These are phyloP conservation scores for Fusarium concolor DNA, from an alignment of 2,329 filamentous ascomycete species.

Conservation along the genomic window DNA sequence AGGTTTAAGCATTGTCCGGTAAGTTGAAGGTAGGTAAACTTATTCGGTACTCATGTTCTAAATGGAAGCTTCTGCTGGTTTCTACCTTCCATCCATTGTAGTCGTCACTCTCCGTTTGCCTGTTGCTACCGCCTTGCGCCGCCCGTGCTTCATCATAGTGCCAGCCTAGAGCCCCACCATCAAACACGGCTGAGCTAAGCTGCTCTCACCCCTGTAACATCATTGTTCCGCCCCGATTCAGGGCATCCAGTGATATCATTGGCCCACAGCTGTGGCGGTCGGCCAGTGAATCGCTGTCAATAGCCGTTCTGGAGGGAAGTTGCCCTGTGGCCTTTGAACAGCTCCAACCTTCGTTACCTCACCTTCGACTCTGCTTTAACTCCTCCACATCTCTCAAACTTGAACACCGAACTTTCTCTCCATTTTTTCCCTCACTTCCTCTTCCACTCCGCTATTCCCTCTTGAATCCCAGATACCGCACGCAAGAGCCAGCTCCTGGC, in stretches of 20 bases:
- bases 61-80: constrained; percentile 41
- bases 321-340: constrained; percentile 47
- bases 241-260: constrained; percentile 51
- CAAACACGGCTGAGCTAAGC: constrained; percentile 45
- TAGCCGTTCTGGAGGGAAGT: constrained; percentile 43
- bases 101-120: constrained; percentile 46
- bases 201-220: constrained; percentile 45
- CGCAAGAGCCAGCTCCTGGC: constrained; percentile 34
- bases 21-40: no score
- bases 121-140: constrained; percentile 38
- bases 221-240: constrained; percentile 52
- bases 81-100: constrained; percentile 31
- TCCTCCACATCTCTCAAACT: constrained; percentile 32
- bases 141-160: constrained; percentile 44
- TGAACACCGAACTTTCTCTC: constrained; percentile 27
- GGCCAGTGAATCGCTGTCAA: constrained; percentile 46
- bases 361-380: constrained; percentile 35
- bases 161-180: constrained; percentile 35
- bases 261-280: constrained; percentile 46
- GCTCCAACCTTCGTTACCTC: constrained; percentile 45
- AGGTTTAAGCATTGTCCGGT: no score
- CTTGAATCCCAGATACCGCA: constrained; percentile 14
- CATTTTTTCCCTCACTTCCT: background rate
- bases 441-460: constrained; percentile 8
- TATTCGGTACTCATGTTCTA: no score